Conservation (phyloP, 1,139 yeast genomes). For the Spathaspora sp. region DNA sequence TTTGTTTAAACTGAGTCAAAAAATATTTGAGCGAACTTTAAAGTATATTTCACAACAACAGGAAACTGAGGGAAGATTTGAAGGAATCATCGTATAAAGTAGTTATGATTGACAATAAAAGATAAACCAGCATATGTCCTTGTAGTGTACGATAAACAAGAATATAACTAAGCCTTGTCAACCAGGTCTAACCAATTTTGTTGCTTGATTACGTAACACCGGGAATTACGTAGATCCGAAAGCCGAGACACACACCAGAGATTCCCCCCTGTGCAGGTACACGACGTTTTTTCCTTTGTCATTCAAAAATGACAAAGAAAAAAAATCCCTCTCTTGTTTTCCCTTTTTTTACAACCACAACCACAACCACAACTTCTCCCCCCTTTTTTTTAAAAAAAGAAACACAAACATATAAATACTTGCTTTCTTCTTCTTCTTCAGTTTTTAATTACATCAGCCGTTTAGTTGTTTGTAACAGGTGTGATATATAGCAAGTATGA, state of each 20-base stretch:
- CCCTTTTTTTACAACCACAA: no score
- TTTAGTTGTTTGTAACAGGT: constrained; percentile 1
- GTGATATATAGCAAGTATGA: constrained; percentile 13
- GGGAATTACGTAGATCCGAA: neutral
- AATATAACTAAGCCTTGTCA: no score
- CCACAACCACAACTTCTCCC: neutral
- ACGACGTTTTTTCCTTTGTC: neutral
- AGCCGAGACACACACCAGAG: no score
- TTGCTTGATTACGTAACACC: no score
- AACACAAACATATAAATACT: neutral
- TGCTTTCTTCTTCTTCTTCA: neutral
- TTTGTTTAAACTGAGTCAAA: constrained; percentile 29
- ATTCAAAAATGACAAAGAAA: neutral
- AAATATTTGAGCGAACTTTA: constrained; percentile 64
- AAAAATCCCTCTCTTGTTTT: neutral
- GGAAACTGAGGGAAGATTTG: constrained; percentile 62
- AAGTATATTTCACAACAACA: constrained; percentile 66
- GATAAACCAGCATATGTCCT: no score
- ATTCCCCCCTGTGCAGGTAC: neutral
- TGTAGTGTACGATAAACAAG: no score
- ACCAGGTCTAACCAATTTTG: neutral
- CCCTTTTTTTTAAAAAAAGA: neutral
- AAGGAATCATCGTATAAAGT: constrained; percentile 27
- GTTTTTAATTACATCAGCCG: constrained; percentile 1
- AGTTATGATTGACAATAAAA: no score